Base-by-base conservation (phyloP, 306 rosid species). In the Amphicarpaea edgeworthii region DNA sequence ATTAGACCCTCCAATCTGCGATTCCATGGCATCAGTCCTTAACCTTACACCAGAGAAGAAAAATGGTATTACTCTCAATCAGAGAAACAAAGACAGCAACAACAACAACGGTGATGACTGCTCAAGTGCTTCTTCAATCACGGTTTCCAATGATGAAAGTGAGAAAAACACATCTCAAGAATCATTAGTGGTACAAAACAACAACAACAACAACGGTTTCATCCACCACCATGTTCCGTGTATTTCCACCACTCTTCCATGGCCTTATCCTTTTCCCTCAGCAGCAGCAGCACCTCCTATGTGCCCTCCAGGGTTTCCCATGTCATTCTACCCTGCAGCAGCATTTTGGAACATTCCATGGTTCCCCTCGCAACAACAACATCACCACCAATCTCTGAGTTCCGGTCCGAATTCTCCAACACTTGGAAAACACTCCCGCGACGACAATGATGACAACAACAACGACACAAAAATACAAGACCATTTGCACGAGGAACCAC, bases 381-480 rank as follows among this genome's bases (percentile, higher is more conserved):
- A n/a, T n/a, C n/a, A n/a, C n/a, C n/a, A n/a, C n/a, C n/a, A n/a
- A n/a, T n/a, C n/a, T n/a, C n/a, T n/a, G n/a, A n/a, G n/a, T n/a
- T n/a, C n/a, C n/a, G n/a, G n/a, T n/a, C 80, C 79, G 12, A 84
- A 47, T 49, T 87, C 88, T 19, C 90, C 88, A 0, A 83, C 80
- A 0, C 78, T 85, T 1, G 95, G 97, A 40, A 94, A 94, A 75
- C 95, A 77, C 82, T 68, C 88, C 2, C 92, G 98, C 78, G 96
- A 88, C 0, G 77, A 80, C n/a, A n/a, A n/a, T n/a, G n/a, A n/a
- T n/a, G n/a, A n/a, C n/a, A n/a, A n/a, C n/a, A n/a, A n/a, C n/a
- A n/a, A n/a, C 7, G 89, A 86, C 34, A 23, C 12, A 10, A 62
- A 41, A 14, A 78, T 66, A 58, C 69, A 84, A 37, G 87, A 79